These are phyloP conservation scores for Cichorium intybus DNA, from an alignment of 140 eudicot genomes.

Conservation along the genomic window DNA sequence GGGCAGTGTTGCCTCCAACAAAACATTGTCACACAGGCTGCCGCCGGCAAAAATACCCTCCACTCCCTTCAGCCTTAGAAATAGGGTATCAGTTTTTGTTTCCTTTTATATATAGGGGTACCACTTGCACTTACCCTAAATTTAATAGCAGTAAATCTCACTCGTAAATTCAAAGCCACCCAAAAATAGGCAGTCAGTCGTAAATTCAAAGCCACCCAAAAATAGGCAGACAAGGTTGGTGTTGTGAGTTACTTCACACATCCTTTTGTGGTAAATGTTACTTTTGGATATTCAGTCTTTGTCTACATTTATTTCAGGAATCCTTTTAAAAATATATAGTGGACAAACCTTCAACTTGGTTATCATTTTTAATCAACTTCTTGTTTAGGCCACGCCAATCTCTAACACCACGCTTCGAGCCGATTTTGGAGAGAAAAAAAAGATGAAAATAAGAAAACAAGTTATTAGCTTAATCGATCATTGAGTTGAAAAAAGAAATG, in stretches of 20 bases:
- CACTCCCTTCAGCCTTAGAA: too few species aligned
- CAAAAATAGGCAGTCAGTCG: slow-evolving; percentile 6
- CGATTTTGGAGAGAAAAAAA: too few species aligned
- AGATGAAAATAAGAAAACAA: too few species aligned
- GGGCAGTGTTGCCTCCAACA: too few species aligned
- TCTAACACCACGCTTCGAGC: too few species aligned
- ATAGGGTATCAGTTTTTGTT: slow-evolving; percentile 17
- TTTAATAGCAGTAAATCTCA: slow-evolving; percentile 21
- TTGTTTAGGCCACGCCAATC: too few species aligned
- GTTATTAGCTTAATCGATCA: too few species aligned
- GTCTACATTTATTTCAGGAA: slow-evolving; percentile 4
- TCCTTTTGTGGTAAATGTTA: not conserved
- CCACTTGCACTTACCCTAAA: not conserved
- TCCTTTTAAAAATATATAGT: too few species aligned
- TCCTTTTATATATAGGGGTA: slow-evolving; percentile 12
- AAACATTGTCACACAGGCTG: too few species aligned
- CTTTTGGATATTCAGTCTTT: not conserved
- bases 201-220: not conserved
- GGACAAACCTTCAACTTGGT: not conserved
- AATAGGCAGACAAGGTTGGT: slow-evolving; percentile 23
- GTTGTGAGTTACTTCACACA: slow-evolving; percentile 5
- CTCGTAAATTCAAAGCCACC: slow-evolving; percentile 3
- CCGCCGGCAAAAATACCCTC: too few species aligned
- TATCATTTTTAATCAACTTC: not conserved
- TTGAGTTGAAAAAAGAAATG: too few species aligned